Conservation (phyloP, 345 rosid species). For the Eucalyptus pauciflora region DNA sequence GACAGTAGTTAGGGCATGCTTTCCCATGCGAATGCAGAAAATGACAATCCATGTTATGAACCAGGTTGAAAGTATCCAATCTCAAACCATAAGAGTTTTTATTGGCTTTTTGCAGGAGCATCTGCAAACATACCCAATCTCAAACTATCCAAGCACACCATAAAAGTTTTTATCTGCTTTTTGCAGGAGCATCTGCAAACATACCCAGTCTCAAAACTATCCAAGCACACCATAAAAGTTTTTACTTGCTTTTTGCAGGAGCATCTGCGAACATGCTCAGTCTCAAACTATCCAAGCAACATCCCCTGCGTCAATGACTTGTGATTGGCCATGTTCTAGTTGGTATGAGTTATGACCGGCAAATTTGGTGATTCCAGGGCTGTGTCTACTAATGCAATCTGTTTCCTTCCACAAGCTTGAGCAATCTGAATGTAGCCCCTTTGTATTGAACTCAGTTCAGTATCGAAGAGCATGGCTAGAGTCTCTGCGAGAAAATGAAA, state of each 20-base stretch:
- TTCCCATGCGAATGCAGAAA: background rate
- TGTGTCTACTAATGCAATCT: background rate
- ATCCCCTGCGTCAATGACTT: background rate
- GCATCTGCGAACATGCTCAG: background rate
- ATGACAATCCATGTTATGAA: background rate
- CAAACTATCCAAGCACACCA: background rate
- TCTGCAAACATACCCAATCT: background rate
- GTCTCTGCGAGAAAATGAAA: background rate
- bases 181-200: too few relatives aligned
- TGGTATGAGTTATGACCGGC: background rate
- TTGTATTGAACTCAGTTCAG: background rate
- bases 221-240: too few relatives aligned
- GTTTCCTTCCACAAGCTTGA: background rate
- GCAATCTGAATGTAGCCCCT: background rate
- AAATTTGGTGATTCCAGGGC: background rate
- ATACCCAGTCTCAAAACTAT: background rate
- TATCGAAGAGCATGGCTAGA: background rate
- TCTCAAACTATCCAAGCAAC: background rate
- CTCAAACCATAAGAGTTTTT: too few relatives aligned
- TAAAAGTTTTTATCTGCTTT: too few relatives aligned
- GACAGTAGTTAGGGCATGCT: background rate
- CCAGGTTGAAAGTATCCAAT: background rate
- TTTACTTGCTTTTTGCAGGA: background rate
- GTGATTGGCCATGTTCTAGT: background rate
- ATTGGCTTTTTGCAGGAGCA: background rate